These are phyloP conservation scores for Aspergillus funiculosus DNA, from an alignment of 495 filamentous ascomycete genomes.

Conservation along the genomic window DNA sequence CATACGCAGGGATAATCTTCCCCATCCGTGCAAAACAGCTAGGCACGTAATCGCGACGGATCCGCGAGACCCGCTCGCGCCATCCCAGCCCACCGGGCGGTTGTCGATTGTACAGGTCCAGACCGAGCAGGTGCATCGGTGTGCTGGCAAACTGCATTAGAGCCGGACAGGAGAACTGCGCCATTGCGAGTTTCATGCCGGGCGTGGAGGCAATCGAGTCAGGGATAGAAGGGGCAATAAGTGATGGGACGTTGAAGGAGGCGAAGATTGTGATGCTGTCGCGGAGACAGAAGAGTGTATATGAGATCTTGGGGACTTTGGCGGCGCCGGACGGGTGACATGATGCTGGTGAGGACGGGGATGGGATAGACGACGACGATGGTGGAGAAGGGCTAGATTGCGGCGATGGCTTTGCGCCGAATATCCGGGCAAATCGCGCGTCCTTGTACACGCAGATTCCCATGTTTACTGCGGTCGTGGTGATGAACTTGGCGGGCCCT, in stretches of 20 bases:
- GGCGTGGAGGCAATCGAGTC: slow-evolving; percentile 45
- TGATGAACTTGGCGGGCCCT: slow-evolving; percentile 75
- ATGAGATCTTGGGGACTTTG: slow-evolving; percentile 49
- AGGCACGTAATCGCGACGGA: slow-evolving; percentile 69
- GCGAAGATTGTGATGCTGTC: slow-evolving; percentile 92
- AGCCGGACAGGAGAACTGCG: slow-evolving; percentile 78
- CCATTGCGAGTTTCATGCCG: slow-evolving; percentile 53
- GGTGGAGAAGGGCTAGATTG: slow-evolving; percentile 4
- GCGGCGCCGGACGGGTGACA: slow-evolving; percentile 20
- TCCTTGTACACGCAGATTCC: slow-evolving; percentile 91
- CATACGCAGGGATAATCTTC: slow-evolving; percentile 91
- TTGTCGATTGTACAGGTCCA: slow-evolving; percentile 83
- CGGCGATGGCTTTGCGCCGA: slow-evolving; percentile 47
- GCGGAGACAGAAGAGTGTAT: slow-evolving; percentile 72
- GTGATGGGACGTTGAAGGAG: slow-evolving; percentile 81
- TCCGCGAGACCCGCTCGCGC: slow-evolving; percentile 55
- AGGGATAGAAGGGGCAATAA: slow-evolving; percentile 54
- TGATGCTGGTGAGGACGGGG: slow-evolving; percentile 40
- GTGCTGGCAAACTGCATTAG: slow-evolving; percentile 77
- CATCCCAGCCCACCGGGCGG: slow-evolving; percentile 41
- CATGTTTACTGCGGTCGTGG: slow-evolving; percentile 80
- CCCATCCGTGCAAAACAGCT: slow-evolving; percentile 78
- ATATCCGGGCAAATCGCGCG: slow-evolving; percentile 75
- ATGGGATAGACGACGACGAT: slow-evolving; percentile 44
- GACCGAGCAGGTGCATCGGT: slow-evolving; percentile 78